These are phyloP conservation scores for Psilocybe sp. DNA, from an alignment of 768 basidiomycete genomes.

Conservation along the genomic window DNA sequence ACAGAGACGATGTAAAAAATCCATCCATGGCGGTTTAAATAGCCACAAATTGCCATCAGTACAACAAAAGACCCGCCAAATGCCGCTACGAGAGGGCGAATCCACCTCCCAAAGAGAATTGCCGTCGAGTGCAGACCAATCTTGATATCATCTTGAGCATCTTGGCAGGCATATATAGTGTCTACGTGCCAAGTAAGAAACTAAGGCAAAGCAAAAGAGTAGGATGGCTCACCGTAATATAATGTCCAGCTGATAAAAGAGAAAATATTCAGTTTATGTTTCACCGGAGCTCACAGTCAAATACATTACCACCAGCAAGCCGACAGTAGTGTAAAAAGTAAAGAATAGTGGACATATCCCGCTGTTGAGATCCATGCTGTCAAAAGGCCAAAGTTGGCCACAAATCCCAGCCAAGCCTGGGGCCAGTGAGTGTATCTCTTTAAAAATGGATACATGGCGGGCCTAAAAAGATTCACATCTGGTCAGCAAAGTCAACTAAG, in stretches of 20 bases:
- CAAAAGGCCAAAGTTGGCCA: slow-evolving; percentile 54
- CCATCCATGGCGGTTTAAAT: slow-evolving; percentile 49
- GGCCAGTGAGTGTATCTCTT: slow-evolving; percentile 61
- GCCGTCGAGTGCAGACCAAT: slow-evolving; percentile 79
- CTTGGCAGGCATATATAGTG: slow-evolving; percentile 79
- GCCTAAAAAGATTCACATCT: slow-evolving; percentile 16
- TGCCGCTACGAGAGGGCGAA: slow-evolving; percentile 50
- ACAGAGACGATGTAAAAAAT: slow-evolving; percentile 43
- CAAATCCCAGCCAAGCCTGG: slow-evolving; percentile 59
- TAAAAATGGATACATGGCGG: slow-evolving; percentile 52
- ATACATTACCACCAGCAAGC: slow-evolving; percentile 51
- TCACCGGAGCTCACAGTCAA: slow-evolving; percentile 35
- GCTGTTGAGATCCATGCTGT: slow-evolving; percentile 46
- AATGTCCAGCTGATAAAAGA: slow-evolving; percentile 40
- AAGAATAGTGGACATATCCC: slow-evolving; percentile 22
- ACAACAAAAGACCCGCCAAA: slow-evolving; percentile 53
- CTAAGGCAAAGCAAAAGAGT: neutral
- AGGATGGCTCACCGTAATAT: slow-evolving; percentile 35
- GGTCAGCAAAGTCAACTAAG: too few relatives aligned
- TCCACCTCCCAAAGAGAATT: slow-evolving; percentile 61
- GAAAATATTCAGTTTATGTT: neutral
- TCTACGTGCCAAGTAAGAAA: slow-evolving; percentile 24
- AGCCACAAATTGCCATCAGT: slow-evolving; percentile 50
- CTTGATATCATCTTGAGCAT: slow-evolving; percentile 69
- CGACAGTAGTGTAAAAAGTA: slow-evolving; percentile 33